A percentile compares a stretch with the other conserved stretches of the same genome.
phyloP scores from a whole-genome alignment of 768 basidiomycete species.

The Russula virescens region DNA sequence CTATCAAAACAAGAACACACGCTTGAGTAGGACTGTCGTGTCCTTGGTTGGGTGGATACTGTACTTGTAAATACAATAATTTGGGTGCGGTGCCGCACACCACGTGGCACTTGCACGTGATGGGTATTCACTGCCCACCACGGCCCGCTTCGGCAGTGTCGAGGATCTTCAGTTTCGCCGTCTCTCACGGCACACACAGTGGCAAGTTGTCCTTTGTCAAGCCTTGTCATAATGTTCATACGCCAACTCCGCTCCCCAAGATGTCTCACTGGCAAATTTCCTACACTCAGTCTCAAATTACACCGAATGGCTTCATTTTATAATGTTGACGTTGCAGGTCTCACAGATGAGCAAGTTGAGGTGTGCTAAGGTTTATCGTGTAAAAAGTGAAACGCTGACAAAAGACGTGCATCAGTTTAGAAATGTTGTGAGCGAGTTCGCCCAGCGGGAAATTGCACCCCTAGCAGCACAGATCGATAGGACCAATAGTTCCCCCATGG shows the following conservation, averaged over 20 bases:
- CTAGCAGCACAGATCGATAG: slow-evolving; percentile 82
- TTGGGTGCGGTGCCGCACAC: too few relatives aligned
- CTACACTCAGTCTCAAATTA: background rate
- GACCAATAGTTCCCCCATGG: slow-evolving; percentile 74
- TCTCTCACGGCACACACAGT: too few relatives aligned
- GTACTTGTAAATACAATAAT: too few relatives aligned
- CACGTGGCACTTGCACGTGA: too few relatives aligned
- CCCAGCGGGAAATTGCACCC: slow-evolving; percentile 79
- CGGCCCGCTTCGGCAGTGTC: too few relatives aligned
- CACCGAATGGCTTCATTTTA: slow-evolving; percentile 50
- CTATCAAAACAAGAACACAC: too few relatives aligned
- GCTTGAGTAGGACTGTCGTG: too few relatives aligned
- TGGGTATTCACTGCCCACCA: too few relatives aligned
- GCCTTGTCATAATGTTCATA: slow-evolving; percentile 1
- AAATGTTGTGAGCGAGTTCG: slow-evolving; percentile 71
- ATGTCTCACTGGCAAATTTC: background rate
- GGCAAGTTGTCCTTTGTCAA: background rate
- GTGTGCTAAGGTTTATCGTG: slow-evolving; percentile 36
- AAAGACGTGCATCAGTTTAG: slow-evolving; percentile 53
- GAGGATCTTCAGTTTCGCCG: too few relatives aligned
- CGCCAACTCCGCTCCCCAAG: background rate
- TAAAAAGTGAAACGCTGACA: background rate
- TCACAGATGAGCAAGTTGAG: slow-evolving; percentile 76
- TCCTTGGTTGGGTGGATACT: too few relatives aligned
- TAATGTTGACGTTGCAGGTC: slow-evolving; percentile 63